Percentiles rank a stretch among this genome's conserved stretches.
Evolutionary conservation across 345 rosid species (phyloP).

Genomic region (Streptanthus diversifolius): DNA sequence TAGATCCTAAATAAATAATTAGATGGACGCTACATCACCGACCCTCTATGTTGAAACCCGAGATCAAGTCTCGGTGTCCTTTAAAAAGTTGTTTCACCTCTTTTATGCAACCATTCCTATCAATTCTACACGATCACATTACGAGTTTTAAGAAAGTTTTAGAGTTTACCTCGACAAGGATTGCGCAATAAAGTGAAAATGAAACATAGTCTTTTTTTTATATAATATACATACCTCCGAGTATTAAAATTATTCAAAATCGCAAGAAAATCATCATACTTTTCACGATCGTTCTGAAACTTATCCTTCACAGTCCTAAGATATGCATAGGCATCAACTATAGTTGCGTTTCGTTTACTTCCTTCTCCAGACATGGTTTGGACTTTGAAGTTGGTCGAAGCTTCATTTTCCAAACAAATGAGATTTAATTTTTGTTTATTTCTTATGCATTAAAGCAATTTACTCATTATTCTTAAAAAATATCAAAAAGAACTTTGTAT

Average conservation of each 20-base stretch:
- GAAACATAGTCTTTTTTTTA: background rate
- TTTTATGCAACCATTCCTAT: background rate
- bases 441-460: background rate
- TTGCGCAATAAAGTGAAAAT: background rate
- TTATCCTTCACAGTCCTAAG: background rate
- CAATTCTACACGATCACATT: background rate
- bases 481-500: too few relatives aligned
- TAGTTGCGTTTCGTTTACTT: background rate
- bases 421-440: background rate
- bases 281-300: background rate
- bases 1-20: background rate
- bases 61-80: background rate
- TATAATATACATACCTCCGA: background rate
- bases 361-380: conserved; percentile 4
- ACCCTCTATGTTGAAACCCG: background rate
- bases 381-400: background rate
- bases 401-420: background rate
- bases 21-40: background rate
- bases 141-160: background rate
- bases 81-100: background rate
- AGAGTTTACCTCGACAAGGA: too few relatives aligned
- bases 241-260: background rate
- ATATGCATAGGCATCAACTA: background rate
- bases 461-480: background rate
- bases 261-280: background rate